A percentile compares a stretch with the other conserved stretches of the same genome.
Evolutionary conservation across 805 yeast species (phyloP).

Genomic region (Priceomyces medius): DNA sequence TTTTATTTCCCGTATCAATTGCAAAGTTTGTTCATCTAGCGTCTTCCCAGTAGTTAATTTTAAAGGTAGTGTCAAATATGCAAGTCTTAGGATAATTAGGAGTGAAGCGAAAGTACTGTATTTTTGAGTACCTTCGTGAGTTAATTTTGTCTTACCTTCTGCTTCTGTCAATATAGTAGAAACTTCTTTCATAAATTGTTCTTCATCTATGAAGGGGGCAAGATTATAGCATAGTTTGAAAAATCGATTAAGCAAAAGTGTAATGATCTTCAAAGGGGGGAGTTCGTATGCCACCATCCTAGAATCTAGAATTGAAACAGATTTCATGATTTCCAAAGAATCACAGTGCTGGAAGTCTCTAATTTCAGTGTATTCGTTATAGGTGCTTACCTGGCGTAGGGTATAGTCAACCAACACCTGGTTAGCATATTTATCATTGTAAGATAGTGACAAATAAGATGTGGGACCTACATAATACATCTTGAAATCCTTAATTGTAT

Average conservation of each 20-base stretch:
- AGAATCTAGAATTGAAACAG: not conserved
- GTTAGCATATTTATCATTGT: conserved; percentile 6
- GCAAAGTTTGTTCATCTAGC: not conserved
- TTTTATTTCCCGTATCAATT: not conserved
- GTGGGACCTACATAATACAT: conserved; percentile 13
- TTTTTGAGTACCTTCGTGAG: not conserved
- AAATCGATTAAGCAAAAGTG: conserved; percentile 46
- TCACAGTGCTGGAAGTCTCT: too few species aligned
- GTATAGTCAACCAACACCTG: conserved; percentile 4
- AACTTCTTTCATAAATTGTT: conserved; percentile 41
- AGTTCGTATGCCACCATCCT: conserved; percentile 4
- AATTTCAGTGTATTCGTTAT: conserved; percentile 2
- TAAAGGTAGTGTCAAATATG: conserved; percentile 42
- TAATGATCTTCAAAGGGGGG: conserved; percentile 41
- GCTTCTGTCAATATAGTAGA: conserved; percentile 20
- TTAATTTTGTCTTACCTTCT: conserved; percentile 1
- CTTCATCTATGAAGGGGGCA: conserved; percentile 51
- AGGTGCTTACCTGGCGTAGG: conserved; percentile 2
- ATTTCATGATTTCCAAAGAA: too few species aligned
- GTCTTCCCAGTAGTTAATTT: not conserved
- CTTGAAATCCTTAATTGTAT: conserved; percentile 8
- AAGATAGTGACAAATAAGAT: conserved; percentile 8
- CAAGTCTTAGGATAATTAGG: conserved; percentile 39
- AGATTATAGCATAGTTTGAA: conserved; percentile 45
- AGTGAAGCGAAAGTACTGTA: conserved; percentile 31